phyloP scores from a whole-genome alignment of 768 basidiomycete genomes.

The Kwoniella bestiolae region DNA sequence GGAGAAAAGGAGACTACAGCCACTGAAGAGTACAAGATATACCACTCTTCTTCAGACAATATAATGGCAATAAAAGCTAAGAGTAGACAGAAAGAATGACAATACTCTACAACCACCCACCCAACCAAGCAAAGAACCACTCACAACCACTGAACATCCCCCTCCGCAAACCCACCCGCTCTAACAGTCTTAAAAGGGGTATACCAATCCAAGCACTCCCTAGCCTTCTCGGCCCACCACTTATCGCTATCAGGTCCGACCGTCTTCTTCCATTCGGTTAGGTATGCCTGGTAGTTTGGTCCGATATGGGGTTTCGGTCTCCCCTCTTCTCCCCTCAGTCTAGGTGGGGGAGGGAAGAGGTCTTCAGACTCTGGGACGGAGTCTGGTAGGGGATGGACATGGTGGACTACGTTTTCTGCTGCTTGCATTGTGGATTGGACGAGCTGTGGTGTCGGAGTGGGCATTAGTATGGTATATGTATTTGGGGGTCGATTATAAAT shows the following conservation, averaged over 20 bases:
- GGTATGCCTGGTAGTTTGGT: constrained; percentile 77
- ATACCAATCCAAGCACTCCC: constrained; percentile 81
- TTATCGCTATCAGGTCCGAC: constrained; percentile 75
- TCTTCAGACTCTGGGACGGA: constrained; percentile 41
- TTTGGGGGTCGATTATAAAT: neutral
- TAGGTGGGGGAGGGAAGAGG: constrained; percentile 75
- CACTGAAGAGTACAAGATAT: no score
- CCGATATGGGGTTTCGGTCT: constrained; percentile 75
- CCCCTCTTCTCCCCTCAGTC: constrained; percentile 65
- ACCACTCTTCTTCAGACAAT: no score
- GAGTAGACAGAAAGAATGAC: no score
- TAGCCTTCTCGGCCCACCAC: constrained; percentile 84
- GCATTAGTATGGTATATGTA: neutral
- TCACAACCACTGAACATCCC: constrained; percentile 88
- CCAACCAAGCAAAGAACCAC: no score
- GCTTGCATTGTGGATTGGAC: constrained; percentile 12
- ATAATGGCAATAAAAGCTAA: no score
- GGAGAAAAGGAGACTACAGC: no score
- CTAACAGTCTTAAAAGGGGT: constrained; percentile 85
- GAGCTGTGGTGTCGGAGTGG: neutral
- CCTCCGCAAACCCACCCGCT: constrained; percentile 77
- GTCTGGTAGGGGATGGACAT: constrained; percentile 42
- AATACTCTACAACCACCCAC: no score
- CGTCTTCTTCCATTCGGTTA: constrained; percentile 68
- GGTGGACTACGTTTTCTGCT: constrained; percentile 19